Conservation (phyloP, 179 eudicot species). For the Actinidia polygama region DNA sequence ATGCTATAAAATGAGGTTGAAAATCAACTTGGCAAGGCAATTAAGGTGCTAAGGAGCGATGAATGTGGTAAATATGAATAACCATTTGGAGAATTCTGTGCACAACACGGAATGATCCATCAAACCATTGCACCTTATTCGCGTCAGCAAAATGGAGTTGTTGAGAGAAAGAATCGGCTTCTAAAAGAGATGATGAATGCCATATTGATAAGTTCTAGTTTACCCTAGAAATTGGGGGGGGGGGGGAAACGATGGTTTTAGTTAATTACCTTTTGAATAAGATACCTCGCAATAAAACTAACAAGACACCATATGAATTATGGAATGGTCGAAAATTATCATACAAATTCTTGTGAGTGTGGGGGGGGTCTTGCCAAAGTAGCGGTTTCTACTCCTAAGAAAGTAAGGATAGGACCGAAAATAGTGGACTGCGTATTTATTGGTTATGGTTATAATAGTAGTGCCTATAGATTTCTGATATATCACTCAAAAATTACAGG, state of each 20-base stretch:
- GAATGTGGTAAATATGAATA: not conserved
- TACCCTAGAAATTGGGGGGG: not conserved
- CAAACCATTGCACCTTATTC: not conserved
- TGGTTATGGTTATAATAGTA: not conserved
- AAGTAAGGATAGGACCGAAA: not conserved
- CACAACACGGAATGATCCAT: not conserved
- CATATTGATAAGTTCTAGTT: not conserved
- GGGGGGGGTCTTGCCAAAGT: not conserved
- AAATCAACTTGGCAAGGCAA: not conserved
- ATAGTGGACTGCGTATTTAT: too few species aligned
- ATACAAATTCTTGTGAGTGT: not conserved
- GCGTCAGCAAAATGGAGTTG: not conserved
- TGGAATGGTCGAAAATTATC: not conserved
- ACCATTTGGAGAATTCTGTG: not conserved
- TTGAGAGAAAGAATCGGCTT: not conserved
- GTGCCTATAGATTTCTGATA: not conserved
- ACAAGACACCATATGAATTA: not conserved
- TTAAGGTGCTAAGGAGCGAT: not conserved
- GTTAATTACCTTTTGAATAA: not conserved
- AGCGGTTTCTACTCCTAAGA: not conserved
- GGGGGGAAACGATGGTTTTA: not conserved
- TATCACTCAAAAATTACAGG: not conserved
- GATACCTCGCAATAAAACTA: not conserved
- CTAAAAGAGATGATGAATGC: not conserved
- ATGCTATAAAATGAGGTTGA: not conserved